Conservation (phyloP, 768 basidiomycete genomes). For the Fibroporia radiculosa region DNA sequence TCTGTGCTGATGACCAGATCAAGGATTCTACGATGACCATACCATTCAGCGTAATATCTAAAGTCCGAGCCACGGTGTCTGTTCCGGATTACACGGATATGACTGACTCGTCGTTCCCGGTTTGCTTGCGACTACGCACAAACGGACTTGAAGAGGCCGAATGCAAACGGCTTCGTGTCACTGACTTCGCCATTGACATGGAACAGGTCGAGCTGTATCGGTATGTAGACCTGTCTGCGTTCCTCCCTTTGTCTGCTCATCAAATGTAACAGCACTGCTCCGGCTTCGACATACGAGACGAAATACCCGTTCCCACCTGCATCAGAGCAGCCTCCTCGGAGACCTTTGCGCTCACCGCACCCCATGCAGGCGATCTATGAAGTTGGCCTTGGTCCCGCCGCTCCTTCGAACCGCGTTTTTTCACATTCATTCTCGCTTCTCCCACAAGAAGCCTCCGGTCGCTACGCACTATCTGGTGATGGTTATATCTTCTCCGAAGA, state of each 20-base stretch:
- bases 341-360: slow-evolving; percentile 49
- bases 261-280: slow-evolving; percentile 28
- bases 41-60: slow-evolving; percentile 46
- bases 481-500: slow-evolving; percentile 44
- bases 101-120: slow-evolving; percentile 39
- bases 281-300: slow-evolving; percentile 33
- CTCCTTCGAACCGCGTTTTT: slow-evolving; percentile 18
- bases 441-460: slow-evolving; percentile 31
- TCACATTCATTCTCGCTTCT: slow-evolving; percentile 44
- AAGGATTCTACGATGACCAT: slow-evolving; percentile 26
- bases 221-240: slow-evolving; percentile 29
- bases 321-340: slow-evolving; percentile 54
- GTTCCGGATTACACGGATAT: slow-evolving; percentile 49
- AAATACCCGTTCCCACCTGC: slow-evolving; percentile 50
- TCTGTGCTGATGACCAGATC: slow-evolving; percentile 6
- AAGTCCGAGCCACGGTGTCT: slow-evolving; percentile 57
- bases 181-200: slow-evolving; percentile 48
- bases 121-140: slow-evolving; percentile 55
- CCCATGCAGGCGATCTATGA: slow-evolving; percentile 39
- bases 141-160: slow-evolving; percentile 40
- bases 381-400: slow-evolving; percentile 30
- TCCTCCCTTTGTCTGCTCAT: not conserved
- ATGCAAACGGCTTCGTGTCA: slow-evolving; percentile 48
- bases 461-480: slow-evolving; percentile 40
- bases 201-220: slow-evolving; percentile 61